Base-by-base conservation (phyloP, 1,284 basidiomycete species). In the Grifola frondosa region DNA sequence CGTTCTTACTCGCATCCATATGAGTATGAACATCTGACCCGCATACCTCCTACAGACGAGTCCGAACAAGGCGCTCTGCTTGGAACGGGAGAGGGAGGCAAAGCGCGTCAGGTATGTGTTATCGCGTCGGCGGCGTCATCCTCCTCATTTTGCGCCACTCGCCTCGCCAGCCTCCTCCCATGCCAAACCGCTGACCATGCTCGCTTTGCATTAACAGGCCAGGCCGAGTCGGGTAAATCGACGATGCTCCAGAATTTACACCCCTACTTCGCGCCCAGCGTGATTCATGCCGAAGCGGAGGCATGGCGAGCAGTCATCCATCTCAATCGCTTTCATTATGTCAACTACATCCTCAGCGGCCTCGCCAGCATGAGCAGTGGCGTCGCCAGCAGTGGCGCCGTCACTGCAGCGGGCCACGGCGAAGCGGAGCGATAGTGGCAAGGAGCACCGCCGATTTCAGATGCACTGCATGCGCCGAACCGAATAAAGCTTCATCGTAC, bases 211-310 rank as follows among this genome's bases (percentile, higher is more conserved):
- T 20, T 22, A 30, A 26, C 50, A 80, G 79, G 80, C 40, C 79
- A 81, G 59, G 75, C 79, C 28, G 78, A 81, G 60, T 78, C 77
- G 2, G 80, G 80, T 13, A 82, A 83, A 54, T 81, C 78, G 1
- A 81, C 80, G 0, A 68, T 80, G 23, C 63, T 83, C 20, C 80
- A 81, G 60, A 80, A 80, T 55, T 77, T 81, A 50, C 77, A 81
- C 50, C 64, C 81, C 15, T 68, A 73, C 42, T 80, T 78, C 50
- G 73, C 77, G 7, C 80, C 80, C 0, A 73, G 71, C 44, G 70
- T 78, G 2, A 80, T 83, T 52, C 62, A 70, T 37, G 67, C 70
- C 2, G 77, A 82, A 58, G 70, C 73, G 16, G 71, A 71, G 39
- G 64, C 73, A 33, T 82, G 79, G 78, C 69, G 77, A 16, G 73